These are phyloP conservation scores for Penicillium simplicissimum DNA, from an alignment of 495 filamentous ascomycete species.

Conservation along the genomic window DNA sequence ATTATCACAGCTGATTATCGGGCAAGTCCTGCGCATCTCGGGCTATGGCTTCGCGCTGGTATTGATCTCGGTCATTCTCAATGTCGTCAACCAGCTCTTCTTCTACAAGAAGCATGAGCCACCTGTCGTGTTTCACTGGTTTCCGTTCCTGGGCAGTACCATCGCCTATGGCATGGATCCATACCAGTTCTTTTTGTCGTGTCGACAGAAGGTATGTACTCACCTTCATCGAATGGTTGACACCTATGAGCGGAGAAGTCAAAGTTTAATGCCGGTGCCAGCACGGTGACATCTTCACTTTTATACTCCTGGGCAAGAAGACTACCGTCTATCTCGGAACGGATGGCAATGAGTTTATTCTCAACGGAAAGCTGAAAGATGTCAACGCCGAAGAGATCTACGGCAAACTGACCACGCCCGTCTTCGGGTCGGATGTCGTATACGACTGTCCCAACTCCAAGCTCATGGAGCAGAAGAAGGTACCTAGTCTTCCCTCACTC, in stretches of 20 bases:
- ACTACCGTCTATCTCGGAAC: conserved; percentile 75
- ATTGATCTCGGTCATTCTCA: conserved; percentile 58
- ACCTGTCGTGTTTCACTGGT: conserved; percentile 81
- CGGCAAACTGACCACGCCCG: conserved; percentile 76
- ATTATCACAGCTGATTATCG: conserved; percentile 20
- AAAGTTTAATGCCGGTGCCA: conserved; percentile 30
- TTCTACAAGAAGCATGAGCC: conserved; percentile 73
- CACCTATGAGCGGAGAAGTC: neutral
- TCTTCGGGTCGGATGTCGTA: conserved; percentile 83
- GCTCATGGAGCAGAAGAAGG: conserved; percentile 81
- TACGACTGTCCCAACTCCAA: conserved; percentile 88
- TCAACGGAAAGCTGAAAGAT: conserved; percentile 81
- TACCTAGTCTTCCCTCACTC: conserved; percentile 5
- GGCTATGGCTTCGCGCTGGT: conserved; percentile 29
- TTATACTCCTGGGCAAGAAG: conserved; percentile 72
- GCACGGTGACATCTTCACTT: conserved; percentile 82
- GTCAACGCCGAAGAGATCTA: conserved; percentile 84
- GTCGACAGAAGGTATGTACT: conserved; percentile 61
- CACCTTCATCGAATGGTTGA: no score
- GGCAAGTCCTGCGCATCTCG: conserved; percentile 25
- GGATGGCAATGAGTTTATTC: conserved; percentile 83
- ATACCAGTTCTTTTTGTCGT: conserved; percentile 72
- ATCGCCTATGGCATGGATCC: conserved; percentile 83
- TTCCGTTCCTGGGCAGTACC: conserved; percentile 78
- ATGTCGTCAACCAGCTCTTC: conserved; percentile 67